Evolutionary conservation across 495 filamentous ascomycete species (phyloP), one percentile per base, ranked within the genome.

Genomic region (Daldinia concentrica): DNA sequence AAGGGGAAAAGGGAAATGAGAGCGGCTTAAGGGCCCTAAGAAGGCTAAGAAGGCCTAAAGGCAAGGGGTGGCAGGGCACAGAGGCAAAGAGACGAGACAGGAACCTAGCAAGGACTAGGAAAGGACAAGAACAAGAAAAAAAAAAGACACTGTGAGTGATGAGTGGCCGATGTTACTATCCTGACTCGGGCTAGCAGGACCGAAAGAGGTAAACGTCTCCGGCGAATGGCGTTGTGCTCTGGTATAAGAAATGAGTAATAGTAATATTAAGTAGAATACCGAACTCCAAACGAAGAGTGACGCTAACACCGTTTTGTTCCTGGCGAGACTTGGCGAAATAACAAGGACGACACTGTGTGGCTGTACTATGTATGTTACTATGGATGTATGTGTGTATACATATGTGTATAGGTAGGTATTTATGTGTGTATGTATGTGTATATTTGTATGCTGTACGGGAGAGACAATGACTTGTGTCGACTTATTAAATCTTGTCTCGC

Each of bases 201-300:
- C 64, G 19, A 62, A 73, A 69, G 41, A 64, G 65, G 70, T 37
- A 73, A 62, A 22, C 65, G 61, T 62, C 61, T 62, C 70, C 70
- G 70, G 24, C 65, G 41, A 69, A 58, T 73, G 70, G 70, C 67
- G 65, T 66, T 69, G 70, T 69, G 65, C 43, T 65, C 65, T 65
- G 65, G 56, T 69, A 62, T 73, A 66, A 65, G 70, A 65, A 62
- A 68, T 69, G 70, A 73, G 66, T 69, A 69, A 65, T 68, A 61
- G 70, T 73, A 73, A 73, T 68, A 73, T 66, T 41, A 68, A 73
- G 70, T 62, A 72, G 61, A 72, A 72, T 72, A 65, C 69, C 69
- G 59, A 60, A 59, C 59, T 63, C 52, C 37, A 67, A 58, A 72
- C 45, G 51, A 36, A 30, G 36, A 50, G 32, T 48, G 15, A 64